A percentile compares a stretch with the other conserved stretches of the same genome.
Conservation (phyloP, 2,329 filamentous ascomycete species). For the Penicillium glabrum region DNA sequence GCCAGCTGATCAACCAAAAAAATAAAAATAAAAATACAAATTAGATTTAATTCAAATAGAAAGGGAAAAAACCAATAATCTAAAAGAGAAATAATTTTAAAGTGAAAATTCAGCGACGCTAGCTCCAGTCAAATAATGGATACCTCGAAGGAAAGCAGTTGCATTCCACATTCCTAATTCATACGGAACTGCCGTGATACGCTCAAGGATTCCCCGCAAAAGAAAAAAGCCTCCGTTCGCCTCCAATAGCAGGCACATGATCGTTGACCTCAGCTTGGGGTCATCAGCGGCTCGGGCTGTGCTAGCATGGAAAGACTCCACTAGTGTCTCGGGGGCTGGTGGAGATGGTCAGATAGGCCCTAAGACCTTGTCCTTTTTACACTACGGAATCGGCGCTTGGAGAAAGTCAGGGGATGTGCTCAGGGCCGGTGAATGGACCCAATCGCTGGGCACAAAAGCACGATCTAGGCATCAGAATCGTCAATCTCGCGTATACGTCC, state of each 20-base stretch:
- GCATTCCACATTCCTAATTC: slow-evolving; percentile 23
- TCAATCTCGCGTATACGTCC: slow-evolving; percentile 19
- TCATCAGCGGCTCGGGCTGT: slow-evolving; percentile 11
- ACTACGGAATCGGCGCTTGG: slow-evolving; percentile 11
- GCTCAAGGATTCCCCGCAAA: slow-evolving; percentile 29
- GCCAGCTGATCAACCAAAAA: slow-evolving; percentile 20
- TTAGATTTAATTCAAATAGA: slow-evolving; percentile 1
- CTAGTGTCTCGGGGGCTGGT: slow-evolving; percentile 2
- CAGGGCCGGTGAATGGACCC: neutral
- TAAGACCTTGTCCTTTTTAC: neutral
- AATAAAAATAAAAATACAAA: neutral
- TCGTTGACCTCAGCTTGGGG: slow-evolving; percentile 12
- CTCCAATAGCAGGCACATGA: slow-evolving; percentile 20
- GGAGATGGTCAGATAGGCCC: slow-evolving; percentile 7
- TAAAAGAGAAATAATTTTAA: neutral
- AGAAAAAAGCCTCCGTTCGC: slow-evolving; percentile 10
- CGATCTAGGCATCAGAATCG: slow-evolving; percentile 23
- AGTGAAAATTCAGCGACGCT: neutral
- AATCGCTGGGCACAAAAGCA: slow-evolving; percentile 4
- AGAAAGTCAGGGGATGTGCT: slow-evolving; percentile 3
- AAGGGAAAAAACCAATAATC: neutral
- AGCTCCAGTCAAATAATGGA: slow-evolving; percentile 8
- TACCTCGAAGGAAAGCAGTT: slow-evolving; percentile 12
- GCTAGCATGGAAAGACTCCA: neutral
- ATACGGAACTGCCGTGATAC: slow-evolving; percentile 24